Evolutionary conservation across 495 filamentous ascomycete genomes (phyloP).

Genomic region (Hypomontagnella monticulosa): DNA sequence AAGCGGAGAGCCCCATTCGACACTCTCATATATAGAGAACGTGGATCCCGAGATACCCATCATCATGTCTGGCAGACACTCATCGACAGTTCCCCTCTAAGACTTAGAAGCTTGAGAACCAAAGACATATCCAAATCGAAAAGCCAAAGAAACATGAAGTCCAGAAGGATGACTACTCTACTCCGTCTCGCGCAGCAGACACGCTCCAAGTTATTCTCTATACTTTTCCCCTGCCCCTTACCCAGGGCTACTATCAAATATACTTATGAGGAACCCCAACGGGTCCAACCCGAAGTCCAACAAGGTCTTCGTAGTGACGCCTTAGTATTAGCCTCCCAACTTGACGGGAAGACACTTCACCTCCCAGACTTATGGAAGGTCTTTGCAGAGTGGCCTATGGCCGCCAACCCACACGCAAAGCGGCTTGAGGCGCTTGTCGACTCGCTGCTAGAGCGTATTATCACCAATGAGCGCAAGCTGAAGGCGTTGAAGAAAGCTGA

Average conservation of each 20-base stretch:
- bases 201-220: conserved; percentile 18
- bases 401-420: conserved; percentile 35
- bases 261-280: not conserved
- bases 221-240: conserved; percentile 22
- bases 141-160: not conserved
- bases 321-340: conserved; percentile 30
- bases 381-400: conserved; percentile 38
- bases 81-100: not conserved
- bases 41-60: conserved; percentile 1
- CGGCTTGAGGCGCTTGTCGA: conserved; percentile 30
- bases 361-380: conserved; percentile 42
- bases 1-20: not conserved
- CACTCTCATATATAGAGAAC: conserved; percentile 5
- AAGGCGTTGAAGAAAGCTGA: conserved; percentile 42
- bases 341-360: conserved; percentile 36
- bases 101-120: not conserved
- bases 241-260: not conserved
- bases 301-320: conserved; percentile 32
- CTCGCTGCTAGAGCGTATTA: conserved; percentile 36
- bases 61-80: not conserved
- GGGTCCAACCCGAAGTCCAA: conserved; percentile 6
- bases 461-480: conserved; percentile 43
- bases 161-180: conserved; percentile 31
- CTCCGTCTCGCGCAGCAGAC: conserved; percentile 28
- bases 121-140: not conserved